phyloP scores from a whole-genome alignment of 1,284 basidiomycete species.

The Anthracocystis setariae region DNA sequence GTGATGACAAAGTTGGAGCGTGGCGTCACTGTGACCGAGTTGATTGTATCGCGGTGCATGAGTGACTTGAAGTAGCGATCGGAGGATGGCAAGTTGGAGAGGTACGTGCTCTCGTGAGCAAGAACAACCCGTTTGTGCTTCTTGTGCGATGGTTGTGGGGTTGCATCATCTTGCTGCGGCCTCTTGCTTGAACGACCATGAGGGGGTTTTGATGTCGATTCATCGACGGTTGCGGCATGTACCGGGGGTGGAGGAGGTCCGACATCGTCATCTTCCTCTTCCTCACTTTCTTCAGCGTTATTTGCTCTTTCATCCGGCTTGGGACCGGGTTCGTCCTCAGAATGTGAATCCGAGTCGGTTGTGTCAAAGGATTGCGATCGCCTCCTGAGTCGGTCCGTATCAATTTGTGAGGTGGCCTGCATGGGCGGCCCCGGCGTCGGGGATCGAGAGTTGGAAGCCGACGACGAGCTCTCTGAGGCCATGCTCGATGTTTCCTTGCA shows the following conservation, averaged over 20 bases:
- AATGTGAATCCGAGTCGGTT: conserved; percentile 16
- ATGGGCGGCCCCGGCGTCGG: conserved; percentile 11
- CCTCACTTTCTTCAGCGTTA: neutral
- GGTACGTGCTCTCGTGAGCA: conserved; percentile 82
- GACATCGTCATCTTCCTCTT: conserved; percentile 15
- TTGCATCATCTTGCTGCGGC: conserved; percentile 4
- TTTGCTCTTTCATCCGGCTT: neutral
- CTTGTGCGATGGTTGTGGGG: conserved; percentile 20
- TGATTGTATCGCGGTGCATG: conserved; percentile 95
- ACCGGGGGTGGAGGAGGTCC: conserved; percentile 26
- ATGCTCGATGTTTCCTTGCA: neutral
- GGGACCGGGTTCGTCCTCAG: conserved; percentile 14
- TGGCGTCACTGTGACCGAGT: conserved; percentile 75
- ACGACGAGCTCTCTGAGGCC: neutral
- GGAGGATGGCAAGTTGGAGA: conserved; percentile 88
- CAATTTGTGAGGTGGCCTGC: neutral
- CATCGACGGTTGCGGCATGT: neutral
- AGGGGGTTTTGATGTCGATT: neutral
- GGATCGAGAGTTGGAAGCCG: conserved; percentile 9
- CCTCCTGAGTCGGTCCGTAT: conserved; percentile 2
- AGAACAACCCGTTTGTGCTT: conserved; percentile 62
- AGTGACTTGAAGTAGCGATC: conserved; percentile 97
- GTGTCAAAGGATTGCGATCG: conserved; percentile 31
- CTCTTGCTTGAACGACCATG: conserved; percentile 12
- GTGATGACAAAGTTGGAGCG: conserved; percentile 82